Evolutionary conservation across 106 monocot genomes (phyloP).

Genomic region (Dioscorea alata): DNA sequence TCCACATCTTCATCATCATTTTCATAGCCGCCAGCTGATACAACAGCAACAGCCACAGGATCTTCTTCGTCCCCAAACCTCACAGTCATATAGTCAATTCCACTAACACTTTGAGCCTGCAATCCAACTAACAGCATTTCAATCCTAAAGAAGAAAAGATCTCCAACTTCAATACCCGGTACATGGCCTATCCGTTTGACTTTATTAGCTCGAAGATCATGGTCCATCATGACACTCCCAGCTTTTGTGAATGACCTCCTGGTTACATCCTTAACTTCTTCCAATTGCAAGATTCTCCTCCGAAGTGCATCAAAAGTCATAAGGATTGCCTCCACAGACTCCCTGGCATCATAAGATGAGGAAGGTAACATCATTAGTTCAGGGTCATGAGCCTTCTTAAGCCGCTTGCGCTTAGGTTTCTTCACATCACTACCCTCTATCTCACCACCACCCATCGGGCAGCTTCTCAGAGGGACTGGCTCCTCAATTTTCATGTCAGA

Average conservation of each 20-base stretch:
- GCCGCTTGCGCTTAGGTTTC: conserved; percentile 5
- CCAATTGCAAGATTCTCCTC: conserved; percentile 53
- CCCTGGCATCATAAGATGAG: conserved; percentile 23
- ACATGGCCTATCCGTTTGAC: conserved; percentile 49
- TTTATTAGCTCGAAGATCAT: conserved; percentile 43
- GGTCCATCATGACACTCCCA: conserved; percentile 41
- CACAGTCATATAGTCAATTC: conserved; percentile 56
- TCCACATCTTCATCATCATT: conserved; percentile 51
- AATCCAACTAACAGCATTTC: conserved; percentile 70
- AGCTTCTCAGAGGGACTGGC: conserved; percentile 6
- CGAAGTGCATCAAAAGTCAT: conserved; percentile 65
- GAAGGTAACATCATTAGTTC: conserved; percentile 20
- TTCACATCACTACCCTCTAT: conserved; percentile 18
- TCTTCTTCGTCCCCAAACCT: conserved; percentile 31
- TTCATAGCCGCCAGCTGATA: conserved; percentile 83
- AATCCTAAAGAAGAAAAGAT: conserved; percentile 79
- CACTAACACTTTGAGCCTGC: conserved; percentile 57
- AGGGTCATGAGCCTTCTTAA: conserved; percentile 2
- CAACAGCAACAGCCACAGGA: conserved; percentile 54
- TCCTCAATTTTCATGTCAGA: conserved; percentile 44
- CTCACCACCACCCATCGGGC: conserved; percentile 7
- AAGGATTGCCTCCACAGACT: conserved; percentile 46
- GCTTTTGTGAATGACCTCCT: conserved; percentile 47
- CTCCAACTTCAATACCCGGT: conserved; percentile 66
- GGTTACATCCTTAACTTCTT: conserved; percentile 37